phyloP scores from a whole-genome alignment of 169 alveolate genomes.

The Plasmodium gonderi region DNA sequence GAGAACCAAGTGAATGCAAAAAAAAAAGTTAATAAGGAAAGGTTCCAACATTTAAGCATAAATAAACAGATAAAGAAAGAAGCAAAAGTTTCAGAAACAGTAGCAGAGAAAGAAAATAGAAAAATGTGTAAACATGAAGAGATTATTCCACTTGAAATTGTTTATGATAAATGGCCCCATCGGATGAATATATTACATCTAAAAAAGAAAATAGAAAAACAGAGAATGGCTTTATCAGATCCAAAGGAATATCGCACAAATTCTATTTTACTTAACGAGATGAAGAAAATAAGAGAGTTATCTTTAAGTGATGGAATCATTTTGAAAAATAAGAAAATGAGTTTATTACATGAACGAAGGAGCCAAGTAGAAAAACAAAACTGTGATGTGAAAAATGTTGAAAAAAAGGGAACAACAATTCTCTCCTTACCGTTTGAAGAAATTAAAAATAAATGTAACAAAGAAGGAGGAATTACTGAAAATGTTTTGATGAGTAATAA shows the following conservation, averaged over 20 bases:
- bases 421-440: background rate
- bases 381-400: background rate
- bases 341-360: background rate
- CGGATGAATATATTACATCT: conserved; percentile 13
- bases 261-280: background rate
- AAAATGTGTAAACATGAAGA: background rate
- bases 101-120: background rate
- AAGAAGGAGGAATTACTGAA: background rate
- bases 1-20: background rate
- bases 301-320: conserved; percentile 16
- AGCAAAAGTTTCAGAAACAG: background rate
- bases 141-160: background rate
- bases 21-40: no score
- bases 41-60: no score
- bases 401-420: background rate
- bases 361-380: background rate
- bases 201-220: conserved; percentile 21
- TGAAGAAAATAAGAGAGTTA: background rate
- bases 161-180: background rate
- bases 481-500: background rate
- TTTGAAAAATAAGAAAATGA: background rate
- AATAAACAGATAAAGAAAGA: no score
- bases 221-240: conserved; percentile 21
- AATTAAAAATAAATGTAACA: background rate
- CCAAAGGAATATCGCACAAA: background rate